These are phyloP conservation scores for Cicer cuneatum DNA, from an alignment of 306 rosid genomes.

Conservation along the genomic window DNA sequence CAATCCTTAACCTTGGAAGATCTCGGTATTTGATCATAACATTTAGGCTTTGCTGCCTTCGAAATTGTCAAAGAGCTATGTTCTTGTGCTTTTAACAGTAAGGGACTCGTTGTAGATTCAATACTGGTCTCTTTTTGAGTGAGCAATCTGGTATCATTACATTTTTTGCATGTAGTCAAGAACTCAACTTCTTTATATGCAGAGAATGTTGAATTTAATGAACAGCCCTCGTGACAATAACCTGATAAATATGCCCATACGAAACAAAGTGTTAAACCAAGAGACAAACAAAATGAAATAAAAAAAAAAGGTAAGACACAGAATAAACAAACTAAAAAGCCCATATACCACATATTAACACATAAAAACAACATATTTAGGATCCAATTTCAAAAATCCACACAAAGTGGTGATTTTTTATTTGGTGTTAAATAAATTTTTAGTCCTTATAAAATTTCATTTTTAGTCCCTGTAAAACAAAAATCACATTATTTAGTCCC, in stretches of 20 bases:
- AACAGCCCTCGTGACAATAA: conserved; percentile 69
- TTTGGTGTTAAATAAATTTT: no score
- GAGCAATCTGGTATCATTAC: conserved; percentile 55
- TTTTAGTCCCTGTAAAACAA: no score
- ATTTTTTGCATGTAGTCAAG: conserved; percentile 65
- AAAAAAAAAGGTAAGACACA: background rate
- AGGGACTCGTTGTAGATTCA: conserved; percentile 72
- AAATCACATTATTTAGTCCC: no score
- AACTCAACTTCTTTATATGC: conserved; percentile 57
- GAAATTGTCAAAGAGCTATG: conserved; percentile 46
- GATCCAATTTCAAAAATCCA: background rate
- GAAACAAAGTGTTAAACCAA: conserved; percentile 36
- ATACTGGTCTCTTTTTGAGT: conserved; percentile 51
- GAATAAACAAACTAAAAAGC: background rate
- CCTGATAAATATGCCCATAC: conserved; percentile 56
- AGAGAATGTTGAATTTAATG: conserved; percentile 58
- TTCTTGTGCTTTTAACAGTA: conserved; percentile 60
- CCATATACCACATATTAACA: background rate
- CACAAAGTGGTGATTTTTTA: background rate
- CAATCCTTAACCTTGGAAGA: conserved; percentile 48
- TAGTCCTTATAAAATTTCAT: no score
- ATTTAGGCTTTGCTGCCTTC: conserved; percentile 51
- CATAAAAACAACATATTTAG: background rate
- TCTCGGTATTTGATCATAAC: conserved; percentile 41
- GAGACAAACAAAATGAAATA: background rate